Percentiles rank a stretch among this genome's conserved stretches.
phyloP scores from a whole-genome alignment of 148 eudicot genomes.

The Pouteria glomerata region DNA sequence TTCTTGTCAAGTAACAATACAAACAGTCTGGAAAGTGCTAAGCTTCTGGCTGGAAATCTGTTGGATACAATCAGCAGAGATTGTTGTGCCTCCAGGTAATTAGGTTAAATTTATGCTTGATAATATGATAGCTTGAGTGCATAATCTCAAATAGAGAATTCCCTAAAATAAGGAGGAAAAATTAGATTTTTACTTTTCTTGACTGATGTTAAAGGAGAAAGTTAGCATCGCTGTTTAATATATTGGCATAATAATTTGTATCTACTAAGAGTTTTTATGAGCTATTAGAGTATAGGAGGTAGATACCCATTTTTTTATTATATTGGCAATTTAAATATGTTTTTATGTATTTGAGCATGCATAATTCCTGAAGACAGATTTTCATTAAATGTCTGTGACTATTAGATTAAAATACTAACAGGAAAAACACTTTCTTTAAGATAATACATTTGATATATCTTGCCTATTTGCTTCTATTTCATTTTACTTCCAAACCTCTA shows the following conservation, averaged over 20 bases:
- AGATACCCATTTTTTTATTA: neutral
- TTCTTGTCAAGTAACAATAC: conserved; percentile 65
- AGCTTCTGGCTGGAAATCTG: conserved; percentile 87
- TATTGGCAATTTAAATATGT: neutral
- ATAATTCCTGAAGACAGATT: no score
- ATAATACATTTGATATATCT: no score
- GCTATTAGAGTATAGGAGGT: neutral
- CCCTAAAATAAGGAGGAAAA: neutral
- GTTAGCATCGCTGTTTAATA: neutral
- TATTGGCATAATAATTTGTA: neutral
- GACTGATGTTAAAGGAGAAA: neutral
- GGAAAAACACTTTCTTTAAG: no score
- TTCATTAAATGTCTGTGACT: no score
- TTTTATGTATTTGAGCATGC: neutral
- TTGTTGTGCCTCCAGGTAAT: conserved; percentile 77
- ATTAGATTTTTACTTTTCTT: neutral
- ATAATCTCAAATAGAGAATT: neutral
- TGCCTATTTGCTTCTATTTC: no score
- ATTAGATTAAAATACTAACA: no score
- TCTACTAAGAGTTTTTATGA: neutral
- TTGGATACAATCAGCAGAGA: conserved; percentile 89
- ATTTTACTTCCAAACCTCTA: no score
- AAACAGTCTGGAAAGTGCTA: conserved; percentile 82
- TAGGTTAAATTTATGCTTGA: conserved; percentile 1
- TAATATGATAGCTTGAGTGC: neutral